Evolutionary conservation across 352 stramenopile species (phyloP), one percentile per base, ranked within the genome.

Genomic region (Halophytophthora batemanensis): DNA sequence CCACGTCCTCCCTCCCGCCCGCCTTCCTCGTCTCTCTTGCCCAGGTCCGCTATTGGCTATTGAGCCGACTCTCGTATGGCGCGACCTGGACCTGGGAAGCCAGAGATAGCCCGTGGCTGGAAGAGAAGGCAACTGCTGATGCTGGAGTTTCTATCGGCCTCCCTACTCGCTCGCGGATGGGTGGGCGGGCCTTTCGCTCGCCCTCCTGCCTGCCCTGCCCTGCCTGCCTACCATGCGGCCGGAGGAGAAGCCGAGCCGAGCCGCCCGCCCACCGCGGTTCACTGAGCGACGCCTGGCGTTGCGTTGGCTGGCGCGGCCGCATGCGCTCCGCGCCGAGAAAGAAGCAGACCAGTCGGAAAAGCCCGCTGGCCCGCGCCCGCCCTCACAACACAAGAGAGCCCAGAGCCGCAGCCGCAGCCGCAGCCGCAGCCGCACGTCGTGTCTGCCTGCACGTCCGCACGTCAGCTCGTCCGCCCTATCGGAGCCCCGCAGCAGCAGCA

Each of bases 271-370:
- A 6, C 40, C 6, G 29, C 13, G 7, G 29, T 35, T 35, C 29
- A 38, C 2, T 3, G 33, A 38, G 33, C 11, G 15, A 17, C 33
- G 11, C 15, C 33, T 38, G 11, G 33, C 11, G 14, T 21, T 35
- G 33, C 11, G 14, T 21, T 35, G 29, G 13, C 19, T 21, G 19
- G 29, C 19, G 41, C 18, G 42, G 42, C 23, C 25, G 39, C 13
- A 17, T 29, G 23, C 35, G 36, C 33, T n/a, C n/a, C n/a, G n/a
- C n/a, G n/a, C 14, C 46, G 46, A 34, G 49, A 56, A 56, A 45
- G 17, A 36, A 41, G 48, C 47, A 25, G 18, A 31, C 47, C 35
- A 40, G 28, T 46, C 37, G 23, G 48, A 29, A 55, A 49, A 49
- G 42, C 42, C 42, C 42, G 25, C 8, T 8, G 25, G 25, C 25